Percentiles rank a stretch among this genome's conserved stretches.
Conservation (phyloP, 2,329 filamentous ascomycete species). For the Neopestalotiopsis sp. region DNA sequence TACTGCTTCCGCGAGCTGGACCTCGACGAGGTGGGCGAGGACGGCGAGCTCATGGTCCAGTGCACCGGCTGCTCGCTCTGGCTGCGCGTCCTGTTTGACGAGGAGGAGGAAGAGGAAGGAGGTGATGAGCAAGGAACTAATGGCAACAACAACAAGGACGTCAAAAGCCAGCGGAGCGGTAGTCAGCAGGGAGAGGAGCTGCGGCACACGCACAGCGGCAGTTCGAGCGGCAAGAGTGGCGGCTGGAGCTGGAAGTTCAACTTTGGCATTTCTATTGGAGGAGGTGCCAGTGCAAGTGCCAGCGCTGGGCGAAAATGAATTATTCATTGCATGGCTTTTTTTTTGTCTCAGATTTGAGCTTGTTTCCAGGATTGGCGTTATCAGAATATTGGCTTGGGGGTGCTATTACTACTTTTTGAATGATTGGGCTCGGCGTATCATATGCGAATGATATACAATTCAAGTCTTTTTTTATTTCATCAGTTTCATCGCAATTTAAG, state of each 20-base stretch:
- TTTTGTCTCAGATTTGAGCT: not conserved
- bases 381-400: not conserved
- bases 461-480: not conserved
- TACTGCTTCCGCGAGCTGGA: conserved; percentile 64
- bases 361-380: not conserved
- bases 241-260: conserved; percentile 31
- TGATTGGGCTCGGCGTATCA: not conserved
- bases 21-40: conserved; percentile 61
- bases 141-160: not conserved
- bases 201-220: conserved; percentile 20
- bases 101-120: conserved; percentile 46
- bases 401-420: not conserved
- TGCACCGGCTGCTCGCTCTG: conserved; percentile 71
- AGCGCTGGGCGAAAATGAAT: conserved; percentile 14
- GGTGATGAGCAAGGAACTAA: conserved; percentile 28
- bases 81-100: conserved; percentile 67
- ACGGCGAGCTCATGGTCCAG: conserved; percentile 67
- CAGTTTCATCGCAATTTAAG: not conserved
- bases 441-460: not conserved
- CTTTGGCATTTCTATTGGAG: conserved; percentile 32
- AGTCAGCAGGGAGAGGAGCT: conserved; percentile 20
- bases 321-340: not conserved
- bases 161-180: conserved; percentile 20
- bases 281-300: conserved; percentile 13
- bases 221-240: conserved; percentile 21